Evolutionary conservation across 2,329 filamentous ascomycete genomes (phyloP).

Genomic region (Aspergillus floridensis): DNA sequence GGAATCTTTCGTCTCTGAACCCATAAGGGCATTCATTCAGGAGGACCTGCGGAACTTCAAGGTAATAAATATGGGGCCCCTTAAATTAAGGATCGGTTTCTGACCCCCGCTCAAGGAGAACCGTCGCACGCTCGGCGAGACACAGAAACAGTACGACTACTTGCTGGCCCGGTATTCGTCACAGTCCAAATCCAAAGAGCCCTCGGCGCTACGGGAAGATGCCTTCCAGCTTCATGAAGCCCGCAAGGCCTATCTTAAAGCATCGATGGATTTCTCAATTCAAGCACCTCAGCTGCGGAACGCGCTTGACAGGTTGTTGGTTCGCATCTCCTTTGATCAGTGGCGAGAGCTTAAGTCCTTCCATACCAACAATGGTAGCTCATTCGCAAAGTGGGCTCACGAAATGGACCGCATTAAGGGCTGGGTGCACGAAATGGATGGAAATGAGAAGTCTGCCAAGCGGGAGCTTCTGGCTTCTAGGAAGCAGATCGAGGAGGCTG

Average conservation of each 20-base stretch:
- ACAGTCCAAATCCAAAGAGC: conserved; percentile 90
- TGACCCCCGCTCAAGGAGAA: conserved; percentile 54
- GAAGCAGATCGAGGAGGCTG: conserved; percentile 75
- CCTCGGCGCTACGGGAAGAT: conserved; percentile 86
- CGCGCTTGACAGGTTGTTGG: conserved; percentile 79
- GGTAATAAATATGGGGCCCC: conserved; percentile 27
- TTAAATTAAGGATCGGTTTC: conserved; percentile 11
- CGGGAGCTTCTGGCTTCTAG: conserved; percentile 76
- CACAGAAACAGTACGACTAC: conserved; percentile 81
- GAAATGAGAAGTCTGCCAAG: conserved; percentile 78
- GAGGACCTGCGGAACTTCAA: conserved; percentile 83
- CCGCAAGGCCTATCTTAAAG: conserved; percentile 83
- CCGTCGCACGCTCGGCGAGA: conserved; percentile 69
- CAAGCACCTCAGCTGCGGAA: conserved; percentile 81
- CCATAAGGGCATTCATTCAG: conserved; percentile 72
- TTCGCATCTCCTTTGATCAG: conserved; percentile 79
- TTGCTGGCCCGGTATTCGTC: conserved; percentile 76
- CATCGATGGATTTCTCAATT: conserved; percentile 90
- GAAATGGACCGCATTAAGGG: conserved; percentile 91
- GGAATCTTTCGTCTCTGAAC: conserved; percentile 74
- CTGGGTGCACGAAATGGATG: conserved; percentile 93
- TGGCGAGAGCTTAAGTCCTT: conserved; percentile 80
- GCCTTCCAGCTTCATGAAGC: conserved; percentile 94
- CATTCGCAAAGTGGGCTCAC: conserved; percentile 64
- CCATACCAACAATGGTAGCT: conserved; percentile 61